Percentiles rank a stretch among this genome's conserved stretches.
Evolutionary conservation across 2,329 filamentous ascomycete species (phyloP).

Genomic region (Hymenoscyphus salicellus): DNA sequence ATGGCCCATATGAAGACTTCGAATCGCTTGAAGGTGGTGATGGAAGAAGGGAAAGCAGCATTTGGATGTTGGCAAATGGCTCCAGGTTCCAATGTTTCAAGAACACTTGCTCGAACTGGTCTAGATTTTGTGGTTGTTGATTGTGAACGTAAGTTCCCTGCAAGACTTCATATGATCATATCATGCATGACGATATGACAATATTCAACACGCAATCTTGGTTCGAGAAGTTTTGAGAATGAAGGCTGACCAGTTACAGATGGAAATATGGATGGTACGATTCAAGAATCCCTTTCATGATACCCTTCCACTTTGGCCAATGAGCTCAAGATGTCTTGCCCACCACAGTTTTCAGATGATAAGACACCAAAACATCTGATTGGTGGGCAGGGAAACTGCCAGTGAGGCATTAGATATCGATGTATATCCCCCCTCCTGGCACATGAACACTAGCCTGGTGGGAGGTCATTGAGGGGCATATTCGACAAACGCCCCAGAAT

Average conservation of each 20-base stretch:
- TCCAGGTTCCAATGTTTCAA: conserved; percentile 57
- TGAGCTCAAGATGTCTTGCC: background rate
- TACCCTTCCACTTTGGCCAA: background rate
- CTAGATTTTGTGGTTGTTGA: conserved; percentile 66
- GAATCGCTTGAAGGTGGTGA: conserved; percentile 50
- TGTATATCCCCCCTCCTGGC: background rate
- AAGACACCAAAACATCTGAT: background rate
- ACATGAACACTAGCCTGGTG: background rate
- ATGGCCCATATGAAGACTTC: conserved; percentile 36
- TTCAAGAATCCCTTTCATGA: background rate
- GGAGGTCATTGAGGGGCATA: background rate
- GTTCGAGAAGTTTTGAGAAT: background rate
- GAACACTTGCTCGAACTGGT: conserved; percentile 58
- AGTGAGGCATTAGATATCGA: background rate
- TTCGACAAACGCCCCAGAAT: background rate
- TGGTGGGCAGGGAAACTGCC: background rate
- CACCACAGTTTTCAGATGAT: background rate
- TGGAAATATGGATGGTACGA: conserved; percentile 52
- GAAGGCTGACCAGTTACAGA: conserved; percentile 37
- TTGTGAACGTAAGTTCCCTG: conserved; percentile 40
- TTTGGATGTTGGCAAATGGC: conserved; percentile 63
- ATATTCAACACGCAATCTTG: background rate
- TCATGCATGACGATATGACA: background rate
- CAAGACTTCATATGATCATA: background rate
- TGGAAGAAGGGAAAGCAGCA: conserved; percentile 47